Evolutionary conservation across 345 rosid species (phyloP), one percentile per base, ranked within the genome.

Genomic region (Syzygium aqueum): DNA sequence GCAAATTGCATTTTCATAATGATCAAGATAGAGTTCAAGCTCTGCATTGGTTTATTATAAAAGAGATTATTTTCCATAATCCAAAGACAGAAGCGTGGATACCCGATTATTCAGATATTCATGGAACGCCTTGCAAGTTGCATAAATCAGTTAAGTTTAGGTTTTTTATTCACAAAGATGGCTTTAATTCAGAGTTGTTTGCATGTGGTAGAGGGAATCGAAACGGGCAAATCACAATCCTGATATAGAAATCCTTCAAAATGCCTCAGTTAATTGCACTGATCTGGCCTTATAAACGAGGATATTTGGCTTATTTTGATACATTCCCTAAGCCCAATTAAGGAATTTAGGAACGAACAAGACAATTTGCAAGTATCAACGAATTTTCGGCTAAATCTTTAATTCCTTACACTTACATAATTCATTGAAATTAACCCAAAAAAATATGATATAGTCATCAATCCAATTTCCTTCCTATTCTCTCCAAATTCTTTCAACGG

Each of bases 41-140:
- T 28, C 3, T 63, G 0, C 16, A 11, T 15, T 28, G 5, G 3
- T 28, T 15, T 63, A 63, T 6, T 63, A 63, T 15, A 30, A 15
- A 63, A 14, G 0, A 2, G 37, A 1, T 15, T 63, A 6, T 14
- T 63, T 54, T 22, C 27, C 11, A 63, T 28, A 63, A 28, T 14
- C 22, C 10, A 63, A 14, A 8, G 15, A 2, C 7, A 63, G 3
- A 14, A 63, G 40, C 11, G 1, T 28, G 40, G 28, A 28, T 37
- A 65, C 21, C 0, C 0, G 1, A 0, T 10, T 7, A 28, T 4
- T 21, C 15, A 28, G 2, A 15, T 65, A n/a, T 61, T 4, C 16
- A 61, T n/a, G 15, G 4, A n/a, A 61, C 30, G 17, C 28, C 9
- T 7, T 2, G 0, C 13, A 0, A 65, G 19, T 65, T 3, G 0